phyloP scores from a whole-genome alignment of 2,329 filamentous ascomycete species.

The Mollisia scopiformis region DNA sequence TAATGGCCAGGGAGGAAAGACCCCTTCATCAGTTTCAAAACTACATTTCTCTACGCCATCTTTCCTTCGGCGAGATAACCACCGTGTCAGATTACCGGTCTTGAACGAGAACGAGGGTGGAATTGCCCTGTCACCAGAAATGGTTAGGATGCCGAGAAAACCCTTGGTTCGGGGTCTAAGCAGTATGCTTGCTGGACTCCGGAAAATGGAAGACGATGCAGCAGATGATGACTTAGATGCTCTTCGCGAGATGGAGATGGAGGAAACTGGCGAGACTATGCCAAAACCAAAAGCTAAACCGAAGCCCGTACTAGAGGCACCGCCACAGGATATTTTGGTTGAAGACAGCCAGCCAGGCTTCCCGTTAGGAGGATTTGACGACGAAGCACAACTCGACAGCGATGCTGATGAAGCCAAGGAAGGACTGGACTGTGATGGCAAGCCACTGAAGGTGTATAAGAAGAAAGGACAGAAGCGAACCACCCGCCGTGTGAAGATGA shows the following conservation, averaged over 20 bases:
- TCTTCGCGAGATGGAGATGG: conserved; percentile 70
- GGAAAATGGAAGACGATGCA: conserved; percentile 69
- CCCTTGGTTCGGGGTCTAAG: conserved; percentile 72
- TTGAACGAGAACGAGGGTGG: conserved; percentile 60
- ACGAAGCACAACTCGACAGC: conserved; percentile 62
- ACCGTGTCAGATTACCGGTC: conserved; percentile 47
- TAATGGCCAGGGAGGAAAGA: conserved; percentile 43
- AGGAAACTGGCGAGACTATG: conserved; percentile 1
- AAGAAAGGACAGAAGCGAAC: conserved; percentile 85
- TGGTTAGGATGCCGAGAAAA: conserved; percentile 56
- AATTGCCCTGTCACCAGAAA: conserved; percentile 48
- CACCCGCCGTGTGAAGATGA: conserved; percentile 69
- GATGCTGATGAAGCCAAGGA: conserved; percentile 51
- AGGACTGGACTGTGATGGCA: conserved; percentile 54
- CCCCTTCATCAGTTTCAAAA: conserved; percentile 55
- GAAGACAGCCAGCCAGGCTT: conserved; percentile 46
- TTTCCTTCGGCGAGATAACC: conserved; percentile 61
- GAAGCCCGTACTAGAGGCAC: conserved; percentile 25
- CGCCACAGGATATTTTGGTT: conserved; percentile 41
- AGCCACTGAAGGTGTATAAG: conserved; percentile 69
- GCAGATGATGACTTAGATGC: conserved; percentile 76
- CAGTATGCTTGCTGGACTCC: conserved; percentile 71
- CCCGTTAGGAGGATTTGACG: conserved; percentile 64
- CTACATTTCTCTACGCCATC: conserved; percentile 70
- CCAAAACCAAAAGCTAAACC: conserved; percentile 22